Conservation (phyloP, 495 filamentous ascomycete genomes). For the Durotheca rogersii region DNA sequence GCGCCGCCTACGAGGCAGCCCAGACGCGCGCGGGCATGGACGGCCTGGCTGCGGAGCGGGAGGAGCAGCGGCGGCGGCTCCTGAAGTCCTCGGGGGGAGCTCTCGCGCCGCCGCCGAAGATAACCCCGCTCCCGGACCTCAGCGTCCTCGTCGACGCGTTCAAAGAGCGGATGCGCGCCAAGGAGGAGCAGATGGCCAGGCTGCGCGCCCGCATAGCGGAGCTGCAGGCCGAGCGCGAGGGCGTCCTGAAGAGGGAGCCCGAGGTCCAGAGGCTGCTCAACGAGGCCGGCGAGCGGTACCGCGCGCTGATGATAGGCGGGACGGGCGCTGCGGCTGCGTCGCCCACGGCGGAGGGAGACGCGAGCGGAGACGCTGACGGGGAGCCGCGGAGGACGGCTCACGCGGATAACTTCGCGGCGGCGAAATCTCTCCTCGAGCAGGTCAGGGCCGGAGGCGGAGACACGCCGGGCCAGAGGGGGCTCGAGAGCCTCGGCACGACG, state of each 20-base stretch:
- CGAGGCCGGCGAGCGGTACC: slow-evolving; percentile 78
- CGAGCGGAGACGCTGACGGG: slow-evolving; percentile 19
- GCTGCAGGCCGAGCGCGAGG: slow-evolving; percentile 44
- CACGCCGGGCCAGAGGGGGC: slow-evolving; percentile 49
- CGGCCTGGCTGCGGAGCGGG: slow-evolving; percentile 46
- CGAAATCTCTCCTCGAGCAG: slow-evolving; percentile 32
- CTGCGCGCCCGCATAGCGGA: slow-evolving; percentile 36
- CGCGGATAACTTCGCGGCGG: slow-evolving; percentile 28
- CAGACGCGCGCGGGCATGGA: slow-evolving; percentile 83
- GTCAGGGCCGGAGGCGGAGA: slow-evolving; percentile 31
- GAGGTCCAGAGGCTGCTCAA: slow-evolving; percentile 81
- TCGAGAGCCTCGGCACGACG: slow-evolving; percentile 66
- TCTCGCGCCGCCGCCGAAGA: slow-evolving; percentile 44
- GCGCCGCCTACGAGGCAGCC: slow-evolving; percentile 82
- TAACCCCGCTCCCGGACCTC: slow-evolving; percentile 58
- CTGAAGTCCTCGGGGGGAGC: slow-evolving; percentile 19
- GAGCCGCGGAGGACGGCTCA: slow-evolving; percentile 48
- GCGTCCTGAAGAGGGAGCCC: slow-evolving; percentile 70
- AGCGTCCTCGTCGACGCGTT: slow-evolving; percentile 51
- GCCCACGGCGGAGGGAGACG: slow-evolving; percentile 3
- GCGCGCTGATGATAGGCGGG: slow-evolving; percentile 39
- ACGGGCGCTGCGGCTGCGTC: neutral
- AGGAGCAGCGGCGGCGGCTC: slow-evolving; percentile 39
- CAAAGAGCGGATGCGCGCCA: slow-evolving; percentile 37
- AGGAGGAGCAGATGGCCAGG: slow-evolving; percentile 36